Evolutionary conservation across 306 rosid genomes (phyloP).

Genomic region (Pterocarpus macrocarpus): DNA sequence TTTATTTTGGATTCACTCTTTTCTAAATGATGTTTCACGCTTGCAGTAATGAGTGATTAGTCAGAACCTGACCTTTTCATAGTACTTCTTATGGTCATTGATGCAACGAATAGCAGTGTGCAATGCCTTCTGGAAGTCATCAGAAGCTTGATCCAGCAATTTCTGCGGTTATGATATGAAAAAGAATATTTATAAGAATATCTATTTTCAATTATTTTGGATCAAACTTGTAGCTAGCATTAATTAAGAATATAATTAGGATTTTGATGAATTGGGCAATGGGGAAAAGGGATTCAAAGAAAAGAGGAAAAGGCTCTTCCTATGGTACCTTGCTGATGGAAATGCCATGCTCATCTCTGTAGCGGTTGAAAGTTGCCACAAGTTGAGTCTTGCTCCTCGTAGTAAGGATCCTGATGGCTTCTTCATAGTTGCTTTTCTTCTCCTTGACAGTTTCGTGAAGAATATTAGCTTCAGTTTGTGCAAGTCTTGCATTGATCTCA

Average conservation of each 20-base stretch:
- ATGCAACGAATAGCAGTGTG: conserved; percentile 72
- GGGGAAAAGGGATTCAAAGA: not conserved
- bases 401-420: conserved; percentile 72
- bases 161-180: conserved; percentile 46
- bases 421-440: conserved; percentile 64
- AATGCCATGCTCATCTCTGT: conserved; percentile 68
- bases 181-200: too few species aligned
- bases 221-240: not conserved
- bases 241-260: not conserved
- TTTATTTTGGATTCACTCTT: not conserved
- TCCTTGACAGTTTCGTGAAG: conserved; percentile 69
- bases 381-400: conserved; percentile 87
- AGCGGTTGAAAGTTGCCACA: conserved; percentile 75
- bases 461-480: conserved; percentile 68
- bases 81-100: conserved; percentile 80
- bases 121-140: conserved; percentile 65
- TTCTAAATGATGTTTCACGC: not conserved
- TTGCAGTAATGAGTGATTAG: not conserved
- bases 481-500: conserved; percentile 58
- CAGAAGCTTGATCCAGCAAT: conserved; percentile 59
- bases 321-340: conserved; percentile 74
- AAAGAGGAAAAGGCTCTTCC: not conserved
- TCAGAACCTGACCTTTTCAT: conserved; percentile 71
- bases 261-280: not conserved
- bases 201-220: not conserved